Base-by-base conservation (phyloP, 768 basidiomycete genomes). In the Panaeolus papilionaceus region DNA sequence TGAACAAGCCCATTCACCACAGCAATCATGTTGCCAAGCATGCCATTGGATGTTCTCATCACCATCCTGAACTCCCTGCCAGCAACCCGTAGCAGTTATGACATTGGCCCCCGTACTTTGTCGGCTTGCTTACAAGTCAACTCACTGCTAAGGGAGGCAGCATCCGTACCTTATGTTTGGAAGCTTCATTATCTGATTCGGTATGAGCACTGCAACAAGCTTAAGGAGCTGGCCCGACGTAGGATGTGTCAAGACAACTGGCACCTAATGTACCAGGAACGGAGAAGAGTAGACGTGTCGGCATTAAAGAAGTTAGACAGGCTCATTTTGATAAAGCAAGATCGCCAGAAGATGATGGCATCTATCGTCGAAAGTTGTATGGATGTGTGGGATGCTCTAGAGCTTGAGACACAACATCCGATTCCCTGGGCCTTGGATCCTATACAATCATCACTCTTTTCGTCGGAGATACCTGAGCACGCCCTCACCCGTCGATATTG, bases 321-420 rank as follows among this genome's bases (percentile, higher is more conserved):
- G 28, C 82, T 89, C 45, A 74, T 84, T 9, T 38, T 66, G 61
- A 70, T 78, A 18, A 77, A 81, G 38, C 69, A 72, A n/a, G 77
- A 75, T 14, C 80, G 87, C 65, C 76, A 79, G 51, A 76, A 77
- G 38, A 71, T 75, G 67, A 85, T 84, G 16, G 73, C 78, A 51
- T 73, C 76, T 42, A 67, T 88, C 12, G 73, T 79, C n/a, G 75
- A 75, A 45, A 75, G 83, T 70, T 80, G 80, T 11, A 82, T 86
- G 68, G 89, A 90, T 67, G 81, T 84, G 44, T 90, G 86, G 86
- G 85, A 89, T 71, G 82, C 74, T 18, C 72, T 90, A 64, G 79
- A 83, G 20, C 69, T 80, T 14, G 82, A 84, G 70, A 72, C 78
- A 37, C 71, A 75, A 23, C 76, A 78, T 18, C 73, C 81, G 26